Evolutionary conservation across 371 early-diverging fungal genomes (phyloP), one percentile per base, ranked within the genome.

Genomic region (Homolaphlyctis polyrhiza): DNA sequence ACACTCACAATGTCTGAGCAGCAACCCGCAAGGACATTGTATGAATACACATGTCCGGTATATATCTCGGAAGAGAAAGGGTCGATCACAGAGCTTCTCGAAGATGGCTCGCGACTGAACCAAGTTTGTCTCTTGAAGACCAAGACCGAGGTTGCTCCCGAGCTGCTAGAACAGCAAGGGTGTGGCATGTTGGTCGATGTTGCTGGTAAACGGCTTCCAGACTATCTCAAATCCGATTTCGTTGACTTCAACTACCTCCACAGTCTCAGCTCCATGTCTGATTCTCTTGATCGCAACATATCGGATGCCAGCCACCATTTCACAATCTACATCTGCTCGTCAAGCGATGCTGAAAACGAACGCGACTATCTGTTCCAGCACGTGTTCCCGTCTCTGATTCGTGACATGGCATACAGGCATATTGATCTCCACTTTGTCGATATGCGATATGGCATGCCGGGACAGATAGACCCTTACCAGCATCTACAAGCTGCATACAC

Each of bases 361-460:
- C 60, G 61, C 18, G 18, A 32, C 4, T 61, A 34, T 25, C 27
- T 65, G 16, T 58, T 60, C 47, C 25, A 60, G n/a, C 16, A 29
- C 29, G 32, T 65, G 14, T 33, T 65, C 29, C 60, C 65, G 16
- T 16, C 27, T 2, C 36, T 65, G 33, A 36, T 33, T 5, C 6
- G 18, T 0, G 30, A 62, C 21, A 13, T 60, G 27, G 34, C 36
- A 27, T 27, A 47, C 32, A 16, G 43, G 27, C 35, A 50, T n/a
- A 43, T 65, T 23, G 35, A 60, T 25, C 52, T 65, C 6, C 65
- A 48, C 35, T 35, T 61, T 50, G 61, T 65, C 18, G 65, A 65
- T 35, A 13, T 65, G 21, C 35, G 51, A 35, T n/a, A 25, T 18
- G 23, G 25, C 32, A 23, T 14, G 16, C 30, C 2, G 6, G 55